Base-by-base conservation (phyloP, 257 asterid genomes). In the Nicotiana sylvestris region DNA sequence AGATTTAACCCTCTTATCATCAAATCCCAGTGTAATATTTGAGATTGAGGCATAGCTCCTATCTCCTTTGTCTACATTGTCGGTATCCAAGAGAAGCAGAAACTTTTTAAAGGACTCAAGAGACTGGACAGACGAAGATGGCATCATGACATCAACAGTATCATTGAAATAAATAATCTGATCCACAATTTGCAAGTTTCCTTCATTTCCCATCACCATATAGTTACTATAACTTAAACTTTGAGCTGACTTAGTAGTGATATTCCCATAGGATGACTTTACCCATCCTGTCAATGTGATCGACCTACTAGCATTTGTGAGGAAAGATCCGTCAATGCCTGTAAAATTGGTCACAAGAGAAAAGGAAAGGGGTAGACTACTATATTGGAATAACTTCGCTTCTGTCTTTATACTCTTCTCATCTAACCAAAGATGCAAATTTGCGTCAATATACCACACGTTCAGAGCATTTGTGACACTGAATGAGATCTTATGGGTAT, bases 341-440 rank as follows among this genome's bases (percentile, higher is more conserved):
- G 91, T 82, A 74, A 91, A 87, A 72, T 92, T 90, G 0, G 93
- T 83, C 29, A 46, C 6, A 5, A 81, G 72, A 12, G 91, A 86
- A 5, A 83, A 8, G 0, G 85, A 72, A 46, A 88, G 85, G 17
- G 90, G 93, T 5, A 83, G 51, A 60, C 27, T 21, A 7, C 1
- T 37, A 49, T 90, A 79, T 0, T 79, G 66, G 43, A 90, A 56
- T 74, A 95, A 74, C 88, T 86, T 85, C 81, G 95, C 98, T 66
- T 78, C 85, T 4, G 91, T 91, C 72, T 72, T 89, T 27, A 25
- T 82, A 33, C 88, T 88, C 85, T 86, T 86, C 15, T 46, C 66
- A 17, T 93, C 98, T 83, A 95, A 61, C 97, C 98, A 95, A 61
- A 95, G 91, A 86, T 95, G 98, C 89, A 93, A 84, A 89, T 95